These are phyloP conservation scores for Starmerella apis DNA, from an alignment of 805 yeast genomes.

Conservation along the genomic window DNA sequence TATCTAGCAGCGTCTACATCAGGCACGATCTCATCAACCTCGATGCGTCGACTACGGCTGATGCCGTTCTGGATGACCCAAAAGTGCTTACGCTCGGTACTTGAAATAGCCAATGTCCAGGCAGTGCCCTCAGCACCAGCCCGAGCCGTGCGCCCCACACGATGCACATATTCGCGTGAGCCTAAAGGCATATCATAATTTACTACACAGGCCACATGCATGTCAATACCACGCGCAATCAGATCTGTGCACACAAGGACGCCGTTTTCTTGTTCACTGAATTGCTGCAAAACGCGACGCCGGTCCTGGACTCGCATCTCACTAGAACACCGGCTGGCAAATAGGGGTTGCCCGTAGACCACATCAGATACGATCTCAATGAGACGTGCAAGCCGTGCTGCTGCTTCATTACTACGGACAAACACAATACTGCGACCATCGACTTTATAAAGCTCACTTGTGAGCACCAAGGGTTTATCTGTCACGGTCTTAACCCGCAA, in stretches of 20 bases:
- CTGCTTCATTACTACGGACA: slow-evolving; percentile 72
- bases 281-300: slow-evolving; percentile 47
- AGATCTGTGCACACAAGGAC: slow-evolving; percentile 70
- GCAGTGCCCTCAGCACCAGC: slow-evolving; percentile 75
- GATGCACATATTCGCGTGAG: slow-evolving; percentile 83
- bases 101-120: slow-evolving; percentile 59
- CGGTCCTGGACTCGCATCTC: slow-evolving; percentile 39
- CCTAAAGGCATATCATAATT: slow-evolving; percentile 88
- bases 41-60: slow-evolving; percentile 28
- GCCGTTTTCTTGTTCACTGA: slow-evolving; percentile 44
- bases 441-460: slow-evolving; percentile 39
- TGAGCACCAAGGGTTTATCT: slow-evolving; percentile 64
- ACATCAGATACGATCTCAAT: slow-evolving; percentile 36
- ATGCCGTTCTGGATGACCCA: slow-evolving; percentile 31
- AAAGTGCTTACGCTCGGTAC: slow-evolving; percentile 55
- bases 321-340: slow-evolving; percentile 32
- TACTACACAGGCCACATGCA: slow-evolving; percentile 60
- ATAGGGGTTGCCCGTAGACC: slow-evolving; percentile 20
- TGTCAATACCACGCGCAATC: slow-evolving; percentile 91
- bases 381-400: slow-evolving; percentile 65
- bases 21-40: slow-evolving; percentile 27
- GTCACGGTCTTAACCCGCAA: slow-evolving; percentile 29
- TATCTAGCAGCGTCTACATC: slow-evolving; percentile 36
- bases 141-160: slow-evolving; percentile 96
- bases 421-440: slow-evolving; percentile 41